Base-by-base conservation (phyloP, 192 early-diverging fungal genomes). In the Phycomyces blakesleeanus region DNA sequence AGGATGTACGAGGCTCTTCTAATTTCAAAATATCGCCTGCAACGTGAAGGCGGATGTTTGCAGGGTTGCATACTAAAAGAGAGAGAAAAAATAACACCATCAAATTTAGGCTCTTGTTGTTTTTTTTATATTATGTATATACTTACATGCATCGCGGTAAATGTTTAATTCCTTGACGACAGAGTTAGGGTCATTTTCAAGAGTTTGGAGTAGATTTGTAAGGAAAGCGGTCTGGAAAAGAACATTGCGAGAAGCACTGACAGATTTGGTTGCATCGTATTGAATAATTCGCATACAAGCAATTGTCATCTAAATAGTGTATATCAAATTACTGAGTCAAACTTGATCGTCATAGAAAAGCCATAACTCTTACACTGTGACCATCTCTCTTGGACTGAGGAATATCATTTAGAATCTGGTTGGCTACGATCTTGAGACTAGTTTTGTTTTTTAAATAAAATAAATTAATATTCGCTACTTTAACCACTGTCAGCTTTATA, bases 301-400 rank as follows among this genome's bases (percentile, higher is more conserved):
- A 34, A 34, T 66, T n/a, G 70, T 51, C 83, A 84, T 84, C 79
- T 78, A 61, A 11, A 29, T 55, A 50, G 42, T 21, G 41, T 41
- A 40, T 49, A 24, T 12, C 20, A 21, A 25, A 47, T n/a, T 22
- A 24, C 25, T 11, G 16, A 8, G 18, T 47, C 44, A 12, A 2
- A 6, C 18, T 47, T 18, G n/a, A n/a, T n/a, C 15, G 2, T 18
- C 3, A 47, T 20, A n/a, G n/a, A n/a, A n/a, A n/a, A n/a, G n/a
- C n/a, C 0, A 20, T 22, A 34, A 14, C 12, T 62, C 75, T 63
- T 79, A 81, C 80, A 40, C 70, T 53, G n/a, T 72, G 64, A 14
- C 83, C 84, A 58, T 85, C 82, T 21, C 84, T 72, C 51, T 85
- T 85, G 18, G 76, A 54, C 41, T 69, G 55, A 26, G 84, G 84